phyloP scores from a whole-genome alignment of 352 stramenopile genomes.

The Peronospora destructor region DNA sequence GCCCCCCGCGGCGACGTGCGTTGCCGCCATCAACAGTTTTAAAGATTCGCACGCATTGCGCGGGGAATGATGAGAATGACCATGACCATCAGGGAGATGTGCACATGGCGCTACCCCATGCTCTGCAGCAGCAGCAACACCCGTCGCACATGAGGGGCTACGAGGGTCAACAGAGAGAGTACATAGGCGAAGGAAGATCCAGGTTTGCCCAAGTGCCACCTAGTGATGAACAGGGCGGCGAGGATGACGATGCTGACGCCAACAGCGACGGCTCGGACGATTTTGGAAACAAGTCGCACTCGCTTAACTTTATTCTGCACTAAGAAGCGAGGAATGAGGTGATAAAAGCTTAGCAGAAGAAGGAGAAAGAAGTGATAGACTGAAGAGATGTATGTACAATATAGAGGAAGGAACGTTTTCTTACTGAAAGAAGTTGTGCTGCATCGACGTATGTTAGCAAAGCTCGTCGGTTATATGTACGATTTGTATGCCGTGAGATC shows the following conservation, averaged over 20 bases:
- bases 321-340: slow-evolving; percentile 27
- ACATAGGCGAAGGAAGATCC: slow-evolving; percentile 6
- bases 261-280: slow-evolving; percentile 58
- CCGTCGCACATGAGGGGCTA: slow-evolving; percentile 16
- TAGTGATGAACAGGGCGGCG: slow-evolving; percentile 11
- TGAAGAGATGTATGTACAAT: too few species aligned
- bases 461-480: slow-evolving; percentile 12
- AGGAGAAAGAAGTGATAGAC: background rate
- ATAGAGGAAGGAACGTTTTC: too few species aligned
- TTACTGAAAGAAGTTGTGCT: too few species aligned
- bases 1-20: slow-evolving; percentile 7
- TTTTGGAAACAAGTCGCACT: slow-evolving; percentile 62
- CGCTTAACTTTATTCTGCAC: slow-evolving; percentile 81
- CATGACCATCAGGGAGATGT: slow-evolving; percentile 22
- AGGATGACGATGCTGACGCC: slow-evolving; percentile 20
- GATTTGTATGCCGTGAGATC: slow-evolving; percentile 9
- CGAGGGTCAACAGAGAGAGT: slow-evolving; percentile 17
- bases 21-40: slow-evolving; percentile 9
- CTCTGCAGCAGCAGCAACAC: slow-evolving; percentile 19
- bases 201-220: slow-evolving; percentile 13
- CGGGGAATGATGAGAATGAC: slow-evolving; percentile 20
- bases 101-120: slow-evolving; percentile 9
- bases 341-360: slow-evolving; percentile 1
- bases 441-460: background rate
- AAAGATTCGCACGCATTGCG: slow-evolving; percentile 14